Evolutionary conservation across 2,329 filamentous ascomycete species (phyloP), one percentile per base, ranked within the genome.

Genomic region (Neofusicoccum cordaticola): DNA sequence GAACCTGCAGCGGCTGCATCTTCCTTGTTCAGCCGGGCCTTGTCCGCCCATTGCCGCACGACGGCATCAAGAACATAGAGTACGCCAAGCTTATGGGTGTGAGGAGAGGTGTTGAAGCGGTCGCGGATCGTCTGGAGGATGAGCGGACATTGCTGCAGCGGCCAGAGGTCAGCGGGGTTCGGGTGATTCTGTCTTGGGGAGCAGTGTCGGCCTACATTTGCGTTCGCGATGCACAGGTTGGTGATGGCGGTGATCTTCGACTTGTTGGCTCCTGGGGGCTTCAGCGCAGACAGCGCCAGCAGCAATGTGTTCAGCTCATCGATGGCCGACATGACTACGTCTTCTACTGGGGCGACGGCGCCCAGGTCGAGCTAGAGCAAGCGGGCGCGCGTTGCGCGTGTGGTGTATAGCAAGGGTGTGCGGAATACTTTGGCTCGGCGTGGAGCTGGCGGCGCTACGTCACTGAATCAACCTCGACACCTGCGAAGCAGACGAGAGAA

Each of bases 11-110:
- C 87, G 70, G 93, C 92, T 79, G 88, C 85, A 77, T 79, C 75
- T 70, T 98, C 93, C 73, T 91, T 91, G 71, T 90, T 86, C 74
- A 89, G 86, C 81, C 93, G 95, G 74, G 95, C 94, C 81, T 93
- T 91, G 79, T 98, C 94, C 83, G 97, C 88, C 94, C 95, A 99
- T 83, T 96, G 94, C 81, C 95, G 92, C 79, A 93, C 94, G 86
- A 99, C 93, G 84, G 94, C 97, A 86, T 99, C 95, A 93, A 99
- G 92, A 82, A 98, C 93, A 89, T 99, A 99, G 82, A 99, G 89
- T 76, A 97, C 93, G 81, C 95, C 95, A 79, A 99, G 86, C 82
- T 99, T 99, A 86, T 99, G 94, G 77, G 93, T 96, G 77, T 88
- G 88, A 66, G 92, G 92, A 71, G 93, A 90, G 80, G 95, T 96